These are phyloP conservation scores for Cercospora berteroae DNA, from an alignment of 2,329 filamentous ascomycete species.

Conservation along the genomic window DNA sequence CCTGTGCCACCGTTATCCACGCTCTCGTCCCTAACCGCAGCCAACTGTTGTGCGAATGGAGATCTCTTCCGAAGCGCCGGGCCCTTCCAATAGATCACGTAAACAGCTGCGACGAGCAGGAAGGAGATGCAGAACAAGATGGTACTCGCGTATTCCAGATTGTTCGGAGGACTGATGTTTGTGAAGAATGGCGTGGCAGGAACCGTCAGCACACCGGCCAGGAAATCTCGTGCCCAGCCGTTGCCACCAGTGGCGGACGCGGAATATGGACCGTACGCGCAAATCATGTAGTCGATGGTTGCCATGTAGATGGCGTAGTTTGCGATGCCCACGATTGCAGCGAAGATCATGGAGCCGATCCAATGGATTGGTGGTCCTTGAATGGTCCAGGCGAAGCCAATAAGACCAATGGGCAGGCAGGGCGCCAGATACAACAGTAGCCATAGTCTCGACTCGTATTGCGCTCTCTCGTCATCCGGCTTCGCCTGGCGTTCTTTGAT, in stretches of 20 bases:
- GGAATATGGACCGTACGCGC: slow-evolving; percentile 70
- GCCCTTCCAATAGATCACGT: slow-evolving; percentile 58
- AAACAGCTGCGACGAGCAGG: slow-evolving; percentile 55
- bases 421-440: slow-evolving; percentile 65
- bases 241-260: slow-evolving; percentile 75
- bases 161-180: slow-evolving; percentile 39
- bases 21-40: slow-evolving; percentile 26
- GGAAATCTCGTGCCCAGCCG: slow-evolving; percentile 70
- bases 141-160: slow-evolving; percentile 57
- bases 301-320: slow-evolving; percentile 63
- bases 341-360: slow-evolving; percentile 68
- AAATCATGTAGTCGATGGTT: slow-evolving; percentile 75
- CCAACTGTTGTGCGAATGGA: slow-evolving; percentile 52
- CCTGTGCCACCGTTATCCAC: slow-evolving; percentile 24
- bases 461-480: slow-evolving; percentile 54
- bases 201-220: slow-evolving; percentile 69
- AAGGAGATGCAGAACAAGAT: slow-evolving; percentile 53
- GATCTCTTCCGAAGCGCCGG: slow-evolving; percentile 52
- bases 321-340: slow-evolving; percentile 67
- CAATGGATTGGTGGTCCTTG: slow-evolving; percentile 64
- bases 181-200: slow-evolving; percentile 62
- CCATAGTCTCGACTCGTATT: slow-evolving; percentile 66
- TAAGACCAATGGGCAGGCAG: slow-evolving; percentile 65
- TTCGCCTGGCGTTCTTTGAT: slow-evolving; percentile 46
- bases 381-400: slow-evolving; percentile 71